Percentiles rank a stretch among this genome's conserved stretches.
These are phyloP conservation scores for Erucastrum elatum DNA, from an alignment of 345 rosid genomes.

Conservation along the genomic window DNA sequence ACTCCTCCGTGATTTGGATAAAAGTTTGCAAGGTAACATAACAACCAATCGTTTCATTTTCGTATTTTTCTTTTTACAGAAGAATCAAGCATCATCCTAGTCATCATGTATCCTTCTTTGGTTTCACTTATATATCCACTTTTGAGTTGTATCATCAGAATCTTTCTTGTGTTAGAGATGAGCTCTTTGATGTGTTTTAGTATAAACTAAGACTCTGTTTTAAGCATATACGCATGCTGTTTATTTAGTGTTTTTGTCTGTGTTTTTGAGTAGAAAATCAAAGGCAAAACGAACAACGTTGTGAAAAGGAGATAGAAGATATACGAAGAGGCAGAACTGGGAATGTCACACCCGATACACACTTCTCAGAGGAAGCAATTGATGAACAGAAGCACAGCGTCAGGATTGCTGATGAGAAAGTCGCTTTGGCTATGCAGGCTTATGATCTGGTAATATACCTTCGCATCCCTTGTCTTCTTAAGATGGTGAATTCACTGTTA, in stretches of 20 bases:
- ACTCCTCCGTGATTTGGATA: conserved; percentile 80
- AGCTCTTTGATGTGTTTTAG: no score
- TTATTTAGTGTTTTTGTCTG: no score
- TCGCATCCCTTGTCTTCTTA: neutral
- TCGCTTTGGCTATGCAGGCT: conserved; percentile 82
- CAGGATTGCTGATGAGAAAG: conserved; percentile 95
- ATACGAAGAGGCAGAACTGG: conserved; percentile 66
- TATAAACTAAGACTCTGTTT: no score
- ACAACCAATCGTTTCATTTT: neutral
- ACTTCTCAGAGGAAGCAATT: conserved; percentile 84
- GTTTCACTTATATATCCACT: no score
- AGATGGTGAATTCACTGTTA: neutral
- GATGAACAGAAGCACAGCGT: conserved; percentile 95
- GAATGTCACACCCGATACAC: conserved; percentile 50
- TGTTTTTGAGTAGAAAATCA: conserved; percentile 44
- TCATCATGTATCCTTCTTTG: no score
- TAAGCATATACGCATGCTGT: no score
- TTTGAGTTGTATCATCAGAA: no score
- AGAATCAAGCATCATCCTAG: no score
- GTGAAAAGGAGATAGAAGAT: conserved; percentile 87
- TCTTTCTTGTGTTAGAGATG: no score
- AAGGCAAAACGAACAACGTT: conserved; percentile 81
- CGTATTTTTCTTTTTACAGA: neutral
- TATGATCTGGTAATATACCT: conserved; percentile 74
- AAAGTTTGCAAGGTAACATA: conserved; percentile 79